Percentiles rank a stretch among this genome's conserved stretches.
phyloP scores from a whole-genome alignment of 805 yeast species.

The Pichia rugopelliculosa region DNA sequence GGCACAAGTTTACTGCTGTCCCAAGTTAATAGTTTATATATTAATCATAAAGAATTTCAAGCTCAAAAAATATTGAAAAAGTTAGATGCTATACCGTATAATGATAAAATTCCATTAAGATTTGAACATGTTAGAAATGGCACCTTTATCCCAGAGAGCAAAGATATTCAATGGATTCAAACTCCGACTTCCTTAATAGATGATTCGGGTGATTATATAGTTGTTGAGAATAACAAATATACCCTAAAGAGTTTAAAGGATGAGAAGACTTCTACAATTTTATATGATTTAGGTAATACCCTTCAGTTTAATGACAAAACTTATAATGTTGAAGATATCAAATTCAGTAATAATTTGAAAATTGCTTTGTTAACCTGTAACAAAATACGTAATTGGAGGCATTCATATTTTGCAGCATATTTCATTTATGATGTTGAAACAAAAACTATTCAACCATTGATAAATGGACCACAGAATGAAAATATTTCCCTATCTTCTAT shows the following conservation, averaged over 20 bases:
- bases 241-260: slow-evolving; percentile 47
- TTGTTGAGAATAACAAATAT: slow-evolving; percentile 40
- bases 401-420: slow-evolving; percentile 56
- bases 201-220: slow-evolving; percentile 65
- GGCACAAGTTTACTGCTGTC: slow-evolving; percentile 11
- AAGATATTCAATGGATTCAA: slow-evolving; percentile 64
- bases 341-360: slow-evolving; percentile 60
- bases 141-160: slow-evolving; percentile 44
- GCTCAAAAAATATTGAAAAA: neutral
- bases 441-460: slow-evolving; percentile 19
- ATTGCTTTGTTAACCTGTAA: slow-evolving; percentile 55
- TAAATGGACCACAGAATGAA: slow-evolving; percentile 12
- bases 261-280: slow-evolving; percentile 33
- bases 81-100: neutral
- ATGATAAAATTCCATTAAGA: slow-evolving; percentile 25
- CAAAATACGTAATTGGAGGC: slow-evolving; percentile 61
- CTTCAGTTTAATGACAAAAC: slow-evolving; percentile 34
- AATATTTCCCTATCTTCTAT: slow-evolving; percentile 47
- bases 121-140: slow-evolving; percentile 46
- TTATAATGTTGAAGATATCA: slow-evolving; percentile 44
- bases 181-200: slow-evolving; percentile 39
- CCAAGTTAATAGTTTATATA: slow-evolving; percentile 9
- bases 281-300: slow-evolving; percentile 41
- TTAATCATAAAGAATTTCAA: neutral
- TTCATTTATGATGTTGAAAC: slow-evolving; percentile 50